Evolutionary conservation across 192 early-diverging fungal species (phyloP).

Genomic region (Mortierella antarctica): DNA sequence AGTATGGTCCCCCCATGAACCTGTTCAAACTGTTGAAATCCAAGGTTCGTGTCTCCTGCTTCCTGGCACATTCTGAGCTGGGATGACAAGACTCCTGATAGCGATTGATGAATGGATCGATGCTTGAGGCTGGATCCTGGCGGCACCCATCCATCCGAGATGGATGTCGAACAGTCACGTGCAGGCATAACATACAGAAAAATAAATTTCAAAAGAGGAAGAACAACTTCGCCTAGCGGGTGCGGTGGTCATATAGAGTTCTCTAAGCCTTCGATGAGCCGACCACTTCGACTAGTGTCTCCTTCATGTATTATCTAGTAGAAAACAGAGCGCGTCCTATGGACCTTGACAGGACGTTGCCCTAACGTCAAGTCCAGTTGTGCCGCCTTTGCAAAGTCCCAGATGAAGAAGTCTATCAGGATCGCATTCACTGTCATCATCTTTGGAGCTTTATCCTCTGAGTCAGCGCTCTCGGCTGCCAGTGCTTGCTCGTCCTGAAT

Average conservation of each 20-base stretch:
- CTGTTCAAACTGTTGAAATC: no score
- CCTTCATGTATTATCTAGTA: conserved; percentile 27
- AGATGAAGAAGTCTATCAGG: conserved; percentile 89
- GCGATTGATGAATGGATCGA: conserved; percentile 4
- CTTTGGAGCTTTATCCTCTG: conserved; percentile 8
- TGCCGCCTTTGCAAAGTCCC: conserved; percentile 84
- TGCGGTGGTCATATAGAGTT: no score
- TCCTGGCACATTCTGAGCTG: no score
- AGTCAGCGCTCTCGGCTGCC: background rate
- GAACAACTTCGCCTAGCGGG: background rate
- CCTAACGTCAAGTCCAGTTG: conserved; percentile 61
- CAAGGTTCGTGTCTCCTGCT: no score
- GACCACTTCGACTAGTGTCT: no score
- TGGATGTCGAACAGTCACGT: background rate
- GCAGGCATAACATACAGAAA: conserved; percentile 35
- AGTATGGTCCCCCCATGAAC: no score
- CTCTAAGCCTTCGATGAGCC: background rate
- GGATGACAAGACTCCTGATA: background rate
- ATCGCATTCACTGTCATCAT: conserved; percentile 73
- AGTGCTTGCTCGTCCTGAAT: conserved; percentile 33
- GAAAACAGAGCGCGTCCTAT: conserved; percentile 44
- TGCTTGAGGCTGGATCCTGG: background rate
- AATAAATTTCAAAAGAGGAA: conserved; percentile 46
- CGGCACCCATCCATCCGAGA: conserved; percentile 2
- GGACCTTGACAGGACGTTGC: conserved; percentile 46